Evolutionary conservation across 352 stramenopile species (phyloP), one percentile per base, ranked within the genome.

Genomic region (Pythium phragmiticola): DNA sequence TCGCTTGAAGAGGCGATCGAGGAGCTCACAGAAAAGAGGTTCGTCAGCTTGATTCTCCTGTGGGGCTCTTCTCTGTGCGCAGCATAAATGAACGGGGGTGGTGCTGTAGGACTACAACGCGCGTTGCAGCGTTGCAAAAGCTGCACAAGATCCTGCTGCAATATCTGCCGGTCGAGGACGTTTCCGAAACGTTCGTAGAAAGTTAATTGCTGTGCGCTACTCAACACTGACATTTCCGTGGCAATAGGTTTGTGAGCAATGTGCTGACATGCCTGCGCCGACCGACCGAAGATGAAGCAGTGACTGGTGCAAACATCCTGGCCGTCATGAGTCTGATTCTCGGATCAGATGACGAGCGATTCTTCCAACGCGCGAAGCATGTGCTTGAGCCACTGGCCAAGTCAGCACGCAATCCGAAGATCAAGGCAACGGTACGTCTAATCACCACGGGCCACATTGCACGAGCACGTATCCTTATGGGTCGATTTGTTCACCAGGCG

Each of bases 11-110:
- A 92, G 34, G 77, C 82, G 3, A 74, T 95, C 17, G 85, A 92
- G 54, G 77, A 91, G 59, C 70, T 95, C 39, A 91, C 75, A 0
- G 84, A 94, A 64, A 87, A 89, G 67, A 70, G 87, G 87, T 93
- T 69, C 12, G 57, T 14, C 33, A n/a, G 41, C 34, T 34, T 52
- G 46, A 34, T 9, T 52, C 16, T 34, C 19, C 26, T 30, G 26
- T 30, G 26, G 26, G 26, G 26, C 4, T 30, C 26, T 30, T 30
- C 26, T 30, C 26, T 30, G 26, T 30, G 26, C 26, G 26, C 26
- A 30, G 26, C 26, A 39, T 52, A n/a, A 33, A 28, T 28, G 46
- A 52, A 52, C 46, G 46, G 46, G 13, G 19, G 50, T 34, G 45
- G 17, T 57, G 19, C 14, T 48, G 19, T 14, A 94, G 84, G 77